phyloP scores from a whole-genome alignment of 176 grass and related monocot genomes.

The Thinopyrum elongatum region DNA sequence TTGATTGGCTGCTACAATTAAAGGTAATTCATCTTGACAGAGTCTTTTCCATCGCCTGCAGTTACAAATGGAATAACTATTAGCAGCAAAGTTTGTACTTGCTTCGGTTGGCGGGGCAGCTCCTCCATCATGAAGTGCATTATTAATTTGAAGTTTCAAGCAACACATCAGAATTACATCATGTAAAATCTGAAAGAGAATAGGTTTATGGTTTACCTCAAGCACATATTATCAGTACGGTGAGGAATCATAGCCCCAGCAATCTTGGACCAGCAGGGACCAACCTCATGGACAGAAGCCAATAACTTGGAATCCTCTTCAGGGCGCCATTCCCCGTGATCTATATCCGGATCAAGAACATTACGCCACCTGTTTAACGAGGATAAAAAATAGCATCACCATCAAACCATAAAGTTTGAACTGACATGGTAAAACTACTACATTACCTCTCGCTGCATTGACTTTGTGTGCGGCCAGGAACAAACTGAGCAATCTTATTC shows the following conservation, averaged over 20 bases:
- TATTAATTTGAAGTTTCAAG: background rate
- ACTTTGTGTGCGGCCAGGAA: constrained; percentile 73
- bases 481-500: constrained; percentile 78
- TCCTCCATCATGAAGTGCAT: background rate
- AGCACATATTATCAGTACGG: constrained; percentile 89
- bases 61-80: background rate
- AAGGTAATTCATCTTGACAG: constrained; percentile 41
- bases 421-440: constrained; percentile 17
- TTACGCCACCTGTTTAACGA: constrained; percentile 71
- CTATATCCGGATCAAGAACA: constrained; percentile 81
- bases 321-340: constrained; percentile 61
- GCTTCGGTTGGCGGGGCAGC: background rate
- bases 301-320: constrained; percentile 84
- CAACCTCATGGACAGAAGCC: constrained; percentile 53
- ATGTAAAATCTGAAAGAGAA: constrained; percentile 3
- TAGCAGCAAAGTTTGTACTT: constrained; percentile 10
- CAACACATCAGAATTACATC: constrained; percentile 15
- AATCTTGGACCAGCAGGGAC: constrained; percentile 79
- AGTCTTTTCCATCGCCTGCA: constrained; percentile 67
- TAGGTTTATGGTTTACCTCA: constrained; percentile 66
- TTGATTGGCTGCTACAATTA: constrained; percentile 44
- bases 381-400: constrained; percentile 23
- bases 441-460: constrained; percentile 88
- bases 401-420: constrained; percentile 14
- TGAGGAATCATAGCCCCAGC: constrained; percentile 50